A percentile compares a stretch with the other conserved stretches of the same genome.
phyloP scores from a whole-genome alignment of 2,329 filamentous ascomycete genomes.

The Pestalotiopsis sp. region DNA sequence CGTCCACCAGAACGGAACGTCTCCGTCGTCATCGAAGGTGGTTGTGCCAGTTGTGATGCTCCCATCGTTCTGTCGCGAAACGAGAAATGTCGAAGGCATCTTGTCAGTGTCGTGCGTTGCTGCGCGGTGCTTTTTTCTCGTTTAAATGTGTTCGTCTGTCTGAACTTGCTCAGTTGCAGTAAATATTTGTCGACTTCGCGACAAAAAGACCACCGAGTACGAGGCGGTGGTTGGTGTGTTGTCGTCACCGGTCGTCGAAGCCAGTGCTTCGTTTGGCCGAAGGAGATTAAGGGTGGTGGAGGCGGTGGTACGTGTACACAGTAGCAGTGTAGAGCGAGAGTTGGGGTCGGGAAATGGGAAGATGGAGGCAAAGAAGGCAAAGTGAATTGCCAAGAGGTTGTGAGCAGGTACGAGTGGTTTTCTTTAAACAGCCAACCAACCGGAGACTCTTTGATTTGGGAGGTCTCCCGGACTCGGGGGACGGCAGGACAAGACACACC shows the following conservation, averaged over 20 bases:
- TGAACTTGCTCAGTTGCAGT: background rate
- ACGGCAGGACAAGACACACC: background rate
- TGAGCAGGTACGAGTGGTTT: background rate
- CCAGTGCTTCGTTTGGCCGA: background rate
- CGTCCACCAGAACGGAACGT: constrained; percentile 10
- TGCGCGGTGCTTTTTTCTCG: background rate
- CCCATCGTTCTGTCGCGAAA: constrained; percentile 4
- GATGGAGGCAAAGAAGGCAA: background rate
- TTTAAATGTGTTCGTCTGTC: background rate
- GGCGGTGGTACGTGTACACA: background rate
- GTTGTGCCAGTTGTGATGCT: background rate
- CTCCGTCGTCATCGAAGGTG: background rate
- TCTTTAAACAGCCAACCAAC: background rate
- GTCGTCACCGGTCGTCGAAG: background rate
- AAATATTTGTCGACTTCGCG: background rate
- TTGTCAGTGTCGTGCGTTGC: background rate
- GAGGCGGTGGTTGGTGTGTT: background rate
- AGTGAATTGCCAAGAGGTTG: background rate
- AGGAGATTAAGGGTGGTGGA: background rate
- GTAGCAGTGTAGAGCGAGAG: background rate
- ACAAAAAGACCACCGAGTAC: background rate
- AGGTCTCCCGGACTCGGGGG: background rate
- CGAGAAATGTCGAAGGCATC: constrained; percentile 9
- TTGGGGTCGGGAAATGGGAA: background rate
- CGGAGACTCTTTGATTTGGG: background rate